Evolutionary conservation across 768 basidiomycete species (phyloP).

Genomic region (Crucibulum laeve): DNA sequence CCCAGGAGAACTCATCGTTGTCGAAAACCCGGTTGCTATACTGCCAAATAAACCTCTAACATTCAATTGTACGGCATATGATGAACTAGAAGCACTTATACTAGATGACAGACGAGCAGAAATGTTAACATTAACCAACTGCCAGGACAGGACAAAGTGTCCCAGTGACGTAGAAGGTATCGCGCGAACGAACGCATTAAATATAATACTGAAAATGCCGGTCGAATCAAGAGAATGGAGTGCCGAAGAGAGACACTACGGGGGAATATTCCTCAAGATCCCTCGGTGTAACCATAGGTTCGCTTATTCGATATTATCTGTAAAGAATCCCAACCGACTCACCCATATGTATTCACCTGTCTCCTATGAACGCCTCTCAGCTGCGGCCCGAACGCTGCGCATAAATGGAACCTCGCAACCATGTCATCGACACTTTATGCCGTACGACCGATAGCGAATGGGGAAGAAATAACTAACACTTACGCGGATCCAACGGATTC

Average conservation of each 20-base stretch:
- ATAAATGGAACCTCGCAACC: constrained; percentile 35
- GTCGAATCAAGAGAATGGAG: constrained; percentile 16
- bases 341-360: too few species aligned
- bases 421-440: constrained; percentile 37
- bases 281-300: constrained; percentile 43
- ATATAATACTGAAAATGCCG: constrained; percentile 25
- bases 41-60: constrained; percentile 26
- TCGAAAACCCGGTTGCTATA: constrained; percentile 37
- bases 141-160: constrained; percentile 25
- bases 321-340: too few species aligned
- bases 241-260: constrained; percentile 25
- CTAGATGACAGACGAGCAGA: constrained; percentile 17
- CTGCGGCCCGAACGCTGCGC: constrained; percentile 39
- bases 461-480: constrained; percentile 42
- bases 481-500: constrained; percentile 37
- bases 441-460: constrained; percentile 28
- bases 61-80: constrained; percentile 20
- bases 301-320: not conserved
- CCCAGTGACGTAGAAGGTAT: constrained; percentile 34
- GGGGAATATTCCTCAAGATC: constrained; percentile 36
- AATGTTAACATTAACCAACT: constrained; percentile 28
- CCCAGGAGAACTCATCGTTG: constrained; percentile 26
- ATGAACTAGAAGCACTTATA: constrained; percentile 22
- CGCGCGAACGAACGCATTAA: constrained; percentile 33
- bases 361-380: constrained; percentile 14